Evolutionary conservation across 352 stramenopile genomes (phyloP).

Genomic region (Globisporangium polare): DNA sequence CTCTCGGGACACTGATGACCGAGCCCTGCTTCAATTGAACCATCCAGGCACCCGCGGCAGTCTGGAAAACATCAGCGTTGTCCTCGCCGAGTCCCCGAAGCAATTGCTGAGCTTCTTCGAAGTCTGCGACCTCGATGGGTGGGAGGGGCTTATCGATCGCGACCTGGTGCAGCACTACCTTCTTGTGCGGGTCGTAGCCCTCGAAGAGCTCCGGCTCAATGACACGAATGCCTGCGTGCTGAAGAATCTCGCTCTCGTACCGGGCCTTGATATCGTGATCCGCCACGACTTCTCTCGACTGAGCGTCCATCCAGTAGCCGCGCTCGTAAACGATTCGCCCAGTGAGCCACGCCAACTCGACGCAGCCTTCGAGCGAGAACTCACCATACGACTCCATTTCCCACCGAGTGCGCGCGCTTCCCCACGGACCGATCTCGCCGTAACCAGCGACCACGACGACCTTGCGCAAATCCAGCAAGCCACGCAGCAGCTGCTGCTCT

Average conservation of each 20-base stretch:
- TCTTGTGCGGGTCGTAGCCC: slow-evolving; percentile 86
- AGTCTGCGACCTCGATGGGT: slow-evolving; percentile 81
- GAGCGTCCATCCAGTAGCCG: slow-evolving; percentile 80
- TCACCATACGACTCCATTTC: slow-evolving; percentile 89
- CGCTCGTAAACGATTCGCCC: slow-evolving; percentile 81
- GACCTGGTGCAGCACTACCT: slow-evolving; percentile 82
- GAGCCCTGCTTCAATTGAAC: slow-evolving; percentile 77
- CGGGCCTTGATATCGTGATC: slow-evolving; percentile 75
- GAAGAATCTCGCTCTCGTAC: slow-evolving; percentile 80
- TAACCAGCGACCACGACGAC: slow-evolving; percentile 84
- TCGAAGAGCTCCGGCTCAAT: slow-evolving; percentile 86
- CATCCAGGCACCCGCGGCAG: slow-evolving; percentile 69
- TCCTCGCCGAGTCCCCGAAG: slow-evolving; percentile 74
- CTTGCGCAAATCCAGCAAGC: slow-evolving; percentile 82
- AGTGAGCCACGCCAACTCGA: slow-evolving; percentile 85
- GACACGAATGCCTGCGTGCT: slow-evolving; percentile 79
- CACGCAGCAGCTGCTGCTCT: slow-evolving; percentile 44
- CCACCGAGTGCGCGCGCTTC: slow-evolving; percentile 83
- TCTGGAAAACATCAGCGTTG: slow-evolving; percentile 82
- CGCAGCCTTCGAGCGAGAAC: slow-evolving; percentile 87
- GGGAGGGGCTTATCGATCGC: slow-evolving; percentile 88
- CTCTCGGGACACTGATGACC: slow-evolving; percentile 78
- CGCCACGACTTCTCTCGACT: slow-evolving; percentile 70
- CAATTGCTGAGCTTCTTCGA: slow-evolving; percentile 82
- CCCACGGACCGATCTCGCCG: slow-evolving; percentile 84